Conservation (phyloP, 2,329 filamentous ascomycete species). For the Cytospora schulzeri region DNA sequence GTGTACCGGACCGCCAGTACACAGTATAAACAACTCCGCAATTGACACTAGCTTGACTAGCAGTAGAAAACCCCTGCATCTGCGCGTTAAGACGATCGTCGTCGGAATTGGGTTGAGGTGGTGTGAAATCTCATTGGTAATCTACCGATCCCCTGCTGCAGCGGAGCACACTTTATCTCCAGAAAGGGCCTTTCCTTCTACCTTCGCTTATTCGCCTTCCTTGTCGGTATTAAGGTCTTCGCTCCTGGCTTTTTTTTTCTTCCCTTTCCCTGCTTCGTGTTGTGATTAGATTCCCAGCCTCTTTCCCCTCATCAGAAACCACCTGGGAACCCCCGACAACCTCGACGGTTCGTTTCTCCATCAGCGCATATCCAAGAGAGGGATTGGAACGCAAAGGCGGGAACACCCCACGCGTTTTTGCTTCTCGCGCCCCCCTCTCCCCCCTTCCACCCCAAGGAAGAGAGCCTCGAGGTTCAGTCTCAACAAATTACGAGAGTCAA, state of each 20-base stretch:
- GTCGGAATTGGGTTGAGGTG: slow-evolving; percentile 14
- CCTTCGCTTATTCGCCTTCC: background rate
- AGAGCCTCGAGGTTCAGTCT: background rate
- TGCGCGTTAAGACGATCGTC: slow-evolving; percentile 7
- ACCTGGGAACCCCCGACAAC: background rate
- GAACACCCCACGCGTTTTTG: background rate
- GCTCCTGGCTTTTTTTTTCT: background rate
- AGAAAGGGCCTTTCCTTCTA: slow-evolving; percentile 11
- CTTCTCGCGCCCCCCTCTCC: too few relatives aligned
- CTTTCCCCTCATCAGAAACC: background rate
- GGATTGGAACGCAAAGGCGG: background rate
- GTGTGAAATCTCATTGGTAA: slow-evolving; percentile 23
- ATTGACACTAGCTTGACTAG: background rate
- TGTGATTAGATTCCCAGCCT: background rate
- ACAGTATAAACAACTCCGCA: background rate
- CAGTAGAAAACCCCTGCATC: slow-evolving; percentile 8
- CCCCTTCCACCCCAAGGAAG: too few relatives aligned
- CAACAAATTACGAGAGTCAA: slow-evolving; percentile 2
- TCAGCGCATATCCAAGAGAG: background rate
- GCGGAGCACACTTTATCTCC: slow-evolving; percentile 19
- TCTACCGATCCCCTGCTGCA: slow-evolving; percentile 16
- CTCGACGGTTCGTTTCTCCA: background rate
- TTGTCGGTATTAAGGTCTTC: background rate
- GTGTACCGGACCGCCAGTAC: background rate
- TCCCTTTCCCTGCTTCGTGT: slow-evolving; percentile 6